Base-by-base conservation (phyloP, 2,329 filamentous ascomycete species). In the Monosporascus sp. region DNA sequence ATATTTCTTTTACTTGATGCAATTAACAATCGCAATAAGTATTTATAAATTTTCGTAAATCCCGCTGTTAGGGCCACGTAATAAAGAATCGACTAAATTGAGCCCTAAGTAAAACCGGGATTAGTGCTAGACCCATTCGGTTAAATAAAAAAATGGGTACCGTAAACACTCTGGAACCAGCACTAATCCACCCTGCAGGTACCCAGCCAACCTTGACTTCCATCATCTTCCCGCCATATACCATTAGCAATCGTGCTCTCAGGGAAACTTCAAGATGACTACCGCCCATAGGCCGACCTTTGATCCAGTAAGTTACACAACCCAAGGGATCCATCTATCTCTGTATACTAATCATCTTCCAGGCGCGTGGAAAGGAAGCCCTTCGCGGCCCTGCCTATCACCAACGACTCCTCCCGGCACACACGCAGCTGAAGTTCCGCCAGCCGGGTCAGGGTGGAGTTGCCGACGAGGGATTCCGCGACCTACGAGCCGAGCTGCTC, bases 321-420 rank as follows among this genome's bases (percentile, higher is more conserved):
- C n/a, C 31, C 20, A 7, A 49, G 26, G 26, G 22, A 6, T 2
- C n/a, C 35, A 46, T 15, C n/a, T 20, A 37, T 18, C 35, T 28
- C 26, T 14, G 47, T 17, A 51, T 48, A 24, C 67, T 71, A 64
- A 73, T 28, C 57, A 41, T 22, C 58, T 58, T 57, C 52, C 59
- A 91, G 88, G 92, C 93, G 43, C 85, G 87, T 69, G 94, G 94
- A 70, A 97, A 97, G 79, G 94, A 99, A 74, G 91, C 92, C 65
- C 87, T 91, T 55, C 88, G 91, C 65, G 94, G 94, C 48, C 89
- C 91, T 49, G 93, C 91, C 63, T 97, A 97, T 77, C 94, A 99
- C 70, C 93, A 97, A 73, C 88, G 94, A 64, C 87, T 97, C 17
- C 86, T 97, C 15, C 93, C 94, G 37, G 94, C 94, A 35, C 88